A percentile compares a stretch with the other conserved stretches of the same genome.
These are phyloP conservation scores for Lathyrus sativus DNA, from an alignment of 306 rosid species.

Conservation along the genomic window DNA sequence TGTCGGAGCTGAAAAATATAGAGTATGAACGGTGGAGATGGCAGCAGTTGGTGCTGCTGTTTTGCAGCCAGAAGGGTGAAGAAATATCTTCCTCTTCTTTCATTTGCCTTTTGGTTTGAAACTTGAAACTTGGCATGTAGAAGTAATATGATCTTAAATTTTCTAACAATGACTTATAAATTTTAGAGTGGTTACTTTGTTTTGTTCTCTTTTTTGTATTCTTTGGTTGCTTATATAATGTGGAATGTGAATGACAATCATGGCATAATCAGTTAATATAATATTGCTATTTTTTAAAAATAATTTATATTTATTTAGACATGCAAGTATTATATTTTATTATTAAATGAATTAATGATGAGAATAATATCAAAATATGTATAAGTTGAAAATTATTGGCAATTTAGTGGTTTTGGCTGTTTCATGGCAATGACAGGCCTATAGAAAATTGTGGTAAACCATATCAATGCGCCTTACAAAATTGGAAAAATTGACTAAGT, in stretches of 20 bases:
- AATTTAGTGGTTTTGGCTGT: constrained; percentile 47
- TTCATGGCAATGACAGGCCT: constrained; percentile 46
- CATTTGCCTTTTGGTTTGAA: constrained; percentile 42
- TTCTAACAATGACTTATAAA: background rate
- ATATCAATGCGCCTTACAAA: constrained; percentile 32
- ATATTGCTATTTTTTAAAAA: background rate
- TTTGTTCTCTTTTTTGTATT: constrained; percentile 8
- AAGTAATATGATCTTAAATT: background rate
- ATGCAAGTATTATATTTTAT: background rate
- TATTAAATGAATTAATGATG: background rate
- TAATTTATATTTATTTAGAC: background rate
- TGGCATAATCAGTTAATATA: background rate
- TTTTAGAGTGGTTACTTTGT: constrained; percentile 3
- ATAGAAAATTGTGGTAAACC: constrained; percentile 38
- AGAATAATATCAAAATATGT: background rate
- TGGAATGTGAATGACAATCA: constrained; percentile 1
- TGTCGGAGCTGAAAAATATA: no score
- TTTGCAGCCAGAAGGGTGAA: no score
- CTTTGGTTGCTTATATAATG: constrained; percentile 35
- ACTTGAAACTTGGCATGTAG: background rate
- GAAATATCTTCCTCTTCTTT: constrained; percentile 58
- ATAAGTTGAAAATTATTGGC: constrained; percentile 22
- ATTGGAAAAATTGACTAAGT: constrained; percentile 1
- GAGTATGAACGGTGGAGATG: no score
- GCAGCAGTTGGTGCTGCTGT: no score